Base-by-base conservation (phyloP, 805 yeast genomes). In the Kazachstania bromeliacearum region DNA sequence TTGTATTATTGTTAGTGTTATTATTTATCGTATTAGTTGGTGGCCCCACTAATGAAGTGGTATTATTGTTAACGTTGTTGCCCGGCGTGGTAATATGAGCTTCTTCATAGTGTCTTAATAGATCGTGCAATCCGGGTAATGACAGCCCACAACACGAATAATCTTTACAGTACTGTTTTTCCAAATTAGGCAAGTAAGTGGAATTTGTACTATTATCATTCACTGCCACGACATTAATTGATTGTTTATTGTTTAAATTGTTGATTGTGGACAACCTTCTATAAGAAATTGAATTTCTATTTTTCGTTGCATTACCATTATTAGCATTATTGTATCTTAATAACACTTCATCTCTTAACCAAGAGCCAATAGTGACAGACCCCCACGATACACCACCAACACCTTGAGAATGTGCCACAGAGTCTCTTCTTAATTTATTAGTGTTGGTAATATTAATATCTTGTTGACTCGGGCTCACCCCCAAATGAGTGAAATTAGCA, bases 341-440 rank as follows among this genome's bases (percentile, higher is more conserved):
- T 76, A 82, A 70, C 14, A 82, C 89, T 53, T 89, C 98, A 58
- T 89, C 97, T 54, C 87, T 82, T 17, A 89, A 67, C 98, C 98
- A 89, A 12, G 92, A 79, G 10, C 96, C 96, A 21, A 89, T 87
- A 19, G 94, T 81, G 39, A 88, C 76, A 3, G 95, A 87, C 16
- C 97, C 97, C 96, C 96, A 89, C 7, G 94, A 80, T 23, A 89
- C 83, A 32, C 97, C 98, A 30, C 97, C 97, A 79, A 92, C 84
- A 8, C 97, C 97, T 57, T 85, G 95, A 2, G 95, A 81, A 57
- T 89, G 97, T 21, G 96, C 96, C 40, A 92, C 77, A 39, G 88
- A 77, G 51, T 89, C 97, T 45, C 96, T 70, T 28, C 47, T 36
- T 20, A 40, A 22, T 17, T 42, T 36, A 15, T n/a, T 24, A 10